A percentile compares a stretch with the other conserved stretches of the same genome.
phyloP scores from a whole-genome alignment of 2,329 filamentous ascomycete genomes.

The Tolypocladium guangdongense region DNA sequence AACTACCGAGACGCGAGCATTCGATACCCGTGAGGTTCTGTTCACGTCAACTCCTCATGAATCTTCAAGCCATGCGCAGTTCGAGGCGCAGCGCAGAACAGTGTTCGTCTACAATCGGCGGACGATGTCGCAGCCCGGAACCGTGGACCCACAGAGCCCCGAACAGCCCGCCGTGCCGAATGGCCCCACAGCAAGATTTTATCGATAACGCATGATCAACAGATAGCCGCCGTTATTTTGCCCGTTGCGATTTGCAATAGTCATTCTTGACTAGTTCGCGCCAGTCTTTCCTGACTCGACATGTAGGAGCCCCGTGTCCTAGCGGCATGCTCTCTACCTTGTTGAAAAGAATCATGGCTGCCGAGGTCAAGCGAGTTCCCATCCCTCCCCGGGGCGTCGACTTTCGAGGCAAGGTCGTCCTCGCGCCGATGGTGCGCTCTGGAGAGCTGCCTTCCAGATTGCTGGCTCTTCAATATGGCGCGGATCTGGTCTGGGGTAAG shows the following conservation, averaged over 20 bases:
- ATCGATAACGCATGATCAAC: constrained; percentile 1
- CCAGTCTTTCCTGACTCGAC: not conserved
- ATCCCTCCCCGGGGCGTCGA: constrained; percentile 85
- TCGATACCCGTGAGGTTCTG: not conserved
- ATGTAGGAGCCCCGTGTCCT: constrained; percentile 5
- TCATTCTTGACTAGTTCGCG: not conserved
- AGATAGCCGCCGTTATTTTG: not conserved
- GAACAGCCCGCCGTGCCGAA: not conserved
- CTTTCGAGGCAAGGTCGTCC: constrained; percentile 85
- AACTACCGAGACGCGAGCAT: not conserved
- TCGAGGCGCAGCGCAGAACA: no score
- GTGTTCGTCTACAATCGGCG: not conserved
- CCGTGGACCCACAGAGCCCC: not conserved
- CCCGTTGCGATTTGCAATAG: not conserved
- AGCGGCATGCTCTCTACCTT: constrained; percentile 20
- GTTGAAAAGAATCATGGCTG: constrained; percentile 45
- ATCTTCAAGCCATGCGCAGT: not conserved
- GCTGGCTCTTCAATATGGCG: constrained; percentile 84
- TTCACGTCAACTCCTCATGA: not conserved
- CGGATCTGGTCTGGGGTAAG: constrained; percentile 89
- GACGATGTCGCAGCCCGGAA: not conserved
- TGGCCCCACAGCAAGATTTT: not conserved
- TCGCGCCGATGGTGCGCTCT: constrained; percentile 97
- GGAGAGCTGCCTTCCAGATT: constrained; percentile 88
- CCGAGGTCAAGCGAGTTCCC: constrained; percentile 55